Evolutionary conservation across 169 alveolate species (phyloP), one percentile per base, ranked within the genome.

Genomic region (Plasmodium reichenowi): DNA sequence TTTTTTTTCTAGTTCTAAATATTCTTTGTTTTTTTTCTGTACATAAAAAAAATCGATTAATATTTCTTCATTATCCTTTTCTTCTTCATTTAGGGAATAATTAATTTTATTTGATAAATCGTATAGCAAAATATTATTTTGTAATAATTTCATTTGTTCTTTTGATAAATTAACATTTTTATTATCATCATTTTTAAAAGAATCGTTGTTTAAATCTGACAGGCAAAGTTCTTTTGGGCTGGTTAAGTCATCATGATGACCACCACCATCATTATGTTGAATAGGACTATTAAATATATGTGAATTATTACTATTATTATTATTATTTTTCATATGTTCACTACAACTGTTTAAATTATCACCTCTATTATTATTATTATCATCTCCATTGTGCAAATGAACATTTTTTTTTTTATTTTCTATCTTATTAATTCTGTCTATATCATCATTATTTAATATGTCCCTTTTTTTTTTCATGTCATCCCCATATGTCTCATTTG

Each of bases 21-120:
- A 29, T 58, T 83, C 91, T n/a, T 83, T 83, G 43, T 67, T 83
- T 50, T 83, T 67, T 12, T 83, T 83, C 13, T 83, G 86, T 68
- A 83, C 83, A 70, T 83, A 83, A 72, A 29, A 70, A 20, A 71
- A 83, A 13, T 83, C 91, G n/a, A 83, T 83, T 32, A 83, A 62
- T 6, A 83, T 83, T 15, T 83, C 91, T 4, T 83, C 85, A 56
- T 48, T 70, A 22, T 83, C 85, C 70, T 83, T 67, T 83, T 83
- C 91, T n/a, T 68, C 91, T 29, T 67, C 91, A 22, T 83, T 24
- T 50, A 83, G 43, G 1, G 59, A 15, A 26, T 83, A 83, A 7
- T 83, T 83, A 1, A 66, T 68, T 83, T 70, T 68, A 59, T 70
- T 83, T 7, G 56, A 47, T 48, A 83, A 38, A 22, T 83, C 91